phyloP scores from a whole-genome alignment of 768 basidiomycete genomes.

The Plicaturopsis crispa region DNA sequence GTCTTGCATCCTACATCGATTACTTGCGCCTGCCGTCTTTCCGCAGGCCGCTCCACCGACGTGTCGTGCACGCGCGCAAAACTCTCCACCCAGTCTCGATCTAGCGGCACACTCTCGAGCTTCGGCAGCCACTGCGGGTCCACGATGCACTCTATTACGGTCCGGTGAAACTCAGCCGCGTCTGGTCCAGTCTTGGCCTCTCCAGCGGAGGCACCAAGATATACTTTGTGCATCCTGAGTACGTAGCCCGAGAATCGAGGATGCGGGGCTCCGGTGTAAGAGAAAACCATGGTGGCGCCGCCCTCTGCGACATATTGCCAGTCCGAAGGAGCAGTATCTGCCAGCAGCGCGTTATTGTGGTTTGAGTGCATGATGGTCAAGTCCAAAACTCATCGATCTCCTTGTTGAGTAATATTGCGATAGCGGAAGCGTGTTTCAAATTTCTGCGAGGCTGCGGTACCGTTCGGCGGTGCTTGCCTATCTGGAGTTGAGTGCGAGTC shows the following conservation, averaged over 20 bases:
- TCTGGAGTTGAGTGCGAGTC: no score
- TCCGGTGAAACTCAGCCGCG: constrained; percentile 48
- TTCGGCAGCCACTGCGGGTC: constrained; percentile 51
- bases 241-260: constrained; percentile 54
- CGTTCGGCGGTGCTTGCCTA: no score
- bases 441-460: no score
- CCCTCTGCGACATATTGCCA: constrained; percentile 92
- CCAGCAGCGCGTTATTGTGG: constrained; percentile 10
- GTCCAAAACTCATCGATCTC: no score
- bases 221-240: constrained; percentile 67
- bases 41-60: constrained; percentile 48
- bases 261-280: constrained; percentile 55
- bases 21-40: constrained; percentile 44
- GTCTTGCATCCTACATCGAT: constrained; percentile 50
- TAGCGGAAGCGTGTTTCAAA: no score
- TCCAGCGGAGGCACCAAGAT: constrained; percentile 5
- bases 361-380: no score
- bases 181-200: constrained; percentile 30
- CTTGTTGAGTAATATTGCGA: no score
- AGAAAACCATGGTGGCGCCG: constrained; percentile 83
- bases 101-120: constrained; percentile 38
- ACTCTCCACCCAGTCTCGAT: constrained; percentile 49
- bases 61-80: constrained; percentile 39
- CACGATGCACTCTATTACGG: constrained; percentile 60
- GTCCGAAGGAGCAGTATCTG: constrained; percentile 30